Base-by-base conservation (phyloP, 768 basidiomycete genomes). In the Leucosporidium creatinivorum region DNA sequence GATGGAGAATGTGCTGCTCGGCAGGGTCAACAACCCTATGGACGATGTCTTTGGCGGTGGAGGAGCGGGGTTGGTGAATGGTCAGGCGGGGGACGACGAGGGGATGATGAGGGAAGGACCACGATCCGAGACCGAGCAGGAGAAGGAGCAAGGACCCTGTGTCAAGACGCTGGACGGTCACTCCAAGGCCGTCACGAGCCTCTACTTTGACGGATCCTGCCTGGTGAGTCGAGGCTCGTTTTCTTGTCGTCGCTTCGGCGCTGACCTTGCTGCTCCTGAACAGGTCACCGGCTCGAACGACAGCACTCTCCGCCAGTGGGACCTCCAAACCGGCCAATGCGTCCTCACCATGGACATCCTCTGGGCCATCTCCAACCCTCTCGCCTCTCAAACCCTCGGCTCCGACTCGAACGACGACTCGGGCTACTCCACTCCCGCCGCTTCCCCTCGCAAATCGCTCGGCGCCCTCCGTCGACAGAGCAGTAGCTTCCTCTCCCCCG, bases 281-380 rank as follows among this genome's bases (percentile, higher is more conserved):
- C 73, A 93, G 93, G 91, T 98, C 18, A 97, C 93, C 12, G 96
- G 96, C 44, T 94, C 96, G 8, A 92, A 91, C 5, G 96, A 99
- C 80, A 97, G 97, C 79, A 99, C 96, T 0, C 83, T 99, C 63
- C 89, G 96, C 4, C 94, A 98, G 77, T 99, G 96, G 96, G 96
- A 98, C 76, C 84, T 98, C 62, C 85, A 84, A 25, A 98, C 96
- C 0, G 96, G 94, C 10, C 96, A 98, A 81, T 99, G 96, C 79
- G 88, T 98, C 56, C 87, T 96, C 82, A 94, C 94, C 28, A 99
- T 99, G 96, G 96, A 99, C 78, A 96, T 99, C 70, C 85, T 99
- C 30, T 99, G 96, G 96, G 96, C 94, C 3, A 94, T 98, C 73
- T 92, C 91, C 15, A 94, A 98, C 79, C 86, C 92, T 4, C 83